phyloP scores from a whole-genome alignment of 129 eudicot genomes.

The Tagetes erecta region DNA sequence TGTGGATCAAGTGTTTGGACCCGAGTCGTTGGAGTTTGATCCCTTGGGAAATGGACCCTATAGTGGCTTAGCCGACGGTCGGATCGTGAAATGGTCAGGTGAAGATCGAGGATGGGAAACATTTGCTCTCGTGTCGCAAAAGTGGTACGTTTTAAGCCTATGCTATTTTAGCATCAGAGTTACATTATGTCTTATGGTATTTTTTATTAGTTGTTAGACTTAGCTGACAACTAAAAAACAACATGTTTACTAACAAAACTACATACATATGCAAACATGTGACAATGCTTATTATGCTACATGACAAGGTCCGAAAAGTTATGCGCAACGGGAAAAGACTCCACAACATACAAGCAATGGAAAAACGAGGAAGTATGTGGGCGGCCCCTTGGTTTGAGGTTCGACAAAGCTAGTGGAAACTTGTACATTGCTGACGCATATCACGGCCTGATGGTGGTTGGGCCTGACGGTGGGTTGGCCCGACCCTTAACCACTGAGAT shows the following conservation, averaged over 20 bases:
- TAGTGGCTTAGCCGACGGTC: constrained; percentile 88
- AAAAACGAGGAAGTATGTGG: constrained; percentile 69
- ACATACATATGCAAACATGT: neutral
- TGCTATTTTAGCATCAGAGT: neutral
- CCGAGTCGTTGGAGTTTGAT: constrained; percentile 91
- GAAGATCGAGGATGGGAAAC: constrained; percentile 78
- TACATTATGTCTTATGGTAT: neutral
- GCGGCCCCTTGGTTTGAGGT: constrained; percentile 87
- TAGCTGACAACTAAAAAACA: neutral
- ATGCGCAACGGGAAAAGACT: constrained; percentile 67
- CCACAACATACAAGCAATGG: constrained; percentile 90
- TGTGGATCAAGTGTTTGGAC: constrained; percentile 76
- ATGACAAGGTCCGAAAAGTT: constrained; percentile 62
- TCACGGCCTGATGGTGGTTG: constrained; percentile 79
- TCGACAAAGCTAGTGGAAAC: constrained; percentile 63
- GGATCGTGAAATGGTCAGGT: constrained; percentile 84
- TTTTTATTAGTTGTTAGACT: neutral
- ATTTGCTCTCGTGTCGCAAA: constrained; percentile 69
- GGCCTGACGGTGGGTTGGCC: constrained; percentile 85
- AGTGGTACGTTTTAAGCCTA: constrained; percentile 44
- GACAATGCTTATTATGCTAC: neutral
- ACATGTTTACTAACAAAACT: neutral
- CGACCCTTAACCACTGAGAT: constrained; percentile 70
- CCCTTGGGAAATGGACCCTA: constrained; percentile 74
- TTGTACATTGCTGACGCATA: constrained; percentile 94